Evolutionary conservation across 2,329 filamentous ascomycete genomes (phyloP).

Genomic region (Blastomyces silverae): DNA sequence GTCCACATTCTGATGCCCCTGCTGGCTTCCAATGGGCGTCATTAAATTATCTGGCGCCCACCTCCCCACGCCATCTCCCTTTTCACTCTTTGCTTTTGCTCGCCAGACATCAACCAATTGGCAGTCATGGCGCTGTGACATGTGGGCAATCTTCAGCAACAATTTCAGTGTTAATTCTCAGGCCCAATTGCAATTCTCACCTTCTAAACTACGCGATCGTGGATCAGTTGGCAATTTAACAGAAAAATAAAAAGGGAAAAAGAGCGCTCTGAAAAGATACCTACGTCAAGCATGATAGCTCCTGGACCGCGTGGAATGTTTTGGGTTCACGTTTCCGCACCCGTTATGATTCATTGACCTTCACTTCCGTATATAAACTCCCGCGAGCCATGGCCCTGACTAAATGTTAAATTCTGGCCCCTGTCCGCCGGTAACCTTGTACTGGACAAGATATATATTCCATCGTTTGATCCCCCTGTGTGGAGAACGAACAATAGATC

Average conservation of each 20-base stretch:
- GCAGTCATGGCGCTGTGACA: conserved; percentile 4
- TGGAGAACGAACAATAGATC: not conserved
- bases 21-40: not conserved
- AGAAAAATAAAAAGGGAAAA: not conserved
- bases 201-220: not conserved
- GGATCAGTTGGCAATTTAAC: not conserved
- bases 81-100: conserved; percentile 11
- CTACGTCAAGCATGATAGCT: not conserved
- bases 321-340: not conserved
- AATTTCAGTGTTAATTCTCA: not conserved
- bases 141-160: conserved; percentile 5
- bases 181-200: conserved; percentile 8
- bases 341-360: not conserved
- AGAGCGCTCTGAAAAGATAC: not conserved
- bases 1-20: conserved; percentile 7
- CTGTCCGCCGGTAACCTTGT: not conserved
- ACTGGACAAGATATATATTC: not conserved
- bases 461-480: not conserved
- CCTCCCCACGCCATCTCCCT: conserved; percentile 4
- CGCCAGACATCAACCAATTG: conserved; percentile 8
- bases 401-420: not conserved
- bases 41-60: not conserved
- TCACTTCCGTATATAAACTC: not conserved
- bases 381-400: not conserved
- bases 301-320: no score